phyloP scores from a whole-genome alignment of 2,329 filamentous ascomycete genomes.

The Mariannaea sp. region DNA sequence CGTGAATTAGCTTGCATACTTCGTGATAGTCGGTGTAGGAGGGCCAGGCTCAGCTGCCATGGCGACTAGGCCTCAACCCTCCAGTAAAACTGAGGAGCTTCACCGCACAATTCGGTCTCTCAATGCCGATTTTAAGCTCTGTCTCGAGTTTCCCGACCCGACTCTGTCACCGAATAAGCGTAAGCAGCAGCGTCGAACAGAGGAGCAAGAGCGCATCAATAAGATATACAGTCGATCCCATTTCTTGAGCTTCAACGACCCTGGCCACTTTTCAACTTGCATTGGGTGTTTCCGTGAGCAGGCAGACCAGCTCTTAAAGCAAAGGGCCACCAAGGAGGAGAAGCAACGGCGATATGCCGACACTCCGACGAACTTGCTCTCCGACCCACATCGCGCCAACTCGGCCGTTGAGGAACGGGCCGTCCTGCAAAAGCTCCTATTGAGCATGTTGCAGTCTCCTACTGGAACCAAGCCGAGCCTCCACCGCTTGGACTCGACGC shows the following conservation, averaged over 20 bases:
- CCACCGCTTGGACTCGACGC: neutral
- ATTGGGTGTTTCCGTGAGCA: slow-evolving; percentile 33
- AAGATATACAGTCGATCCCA: slow-evolving; percentile 33
- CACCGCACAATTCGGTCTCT: slow-evolving; percentile 33
- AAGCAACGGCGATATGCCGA: slow-evolving; percentile 29
- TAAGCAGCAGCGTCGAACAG: slow-evolving; percentile 24
- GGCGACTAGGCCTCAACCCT: slow-evolving; percentile 7
- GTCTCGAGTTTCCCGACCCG: slow-evolving; percentile 31
- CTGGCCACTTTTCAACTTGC: slow-evolving; percentile 24
- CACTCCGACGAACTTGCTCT: slow-evolving; percentile 21
- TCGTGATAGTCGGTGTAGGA: neutral
- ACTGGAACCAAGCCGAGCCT: slow-evolving; percentile 17
- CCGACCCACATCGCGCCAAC: slow-evolving; percentile 31
- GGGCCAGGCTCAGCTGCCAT: slow-evolving; percentile 19
- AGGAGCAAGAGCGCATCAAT: slow-evolving; percentile 31
- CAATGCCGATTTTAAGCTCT: slow-evolving; percentile 35
- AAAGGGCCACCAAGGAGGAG: slow-evolving; percentile 28
- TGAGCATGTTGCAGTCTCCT: slow-evolving; percentile 29
- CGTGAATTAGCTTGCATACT: slow-evolving; percentile 13
- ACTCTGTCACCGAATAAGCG: slow-evolving; percentile 36
- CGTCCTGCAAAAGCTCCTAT: slow-evolving; percentile 34
- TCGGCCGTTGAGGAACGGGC: slow-evolving; percentile 29
- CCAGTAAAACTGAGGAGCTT: slow-evolving; percentile 28
- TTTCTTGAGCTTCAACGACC: slow-evolving; percentile 28
- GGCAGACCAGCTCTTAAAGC: slow-evolving; percentile 23